These are phyloP conservation scores for Quercus ilex DNA, from an alignment of 306 rosid genomes.

Conservation along the genomic window DNA sequence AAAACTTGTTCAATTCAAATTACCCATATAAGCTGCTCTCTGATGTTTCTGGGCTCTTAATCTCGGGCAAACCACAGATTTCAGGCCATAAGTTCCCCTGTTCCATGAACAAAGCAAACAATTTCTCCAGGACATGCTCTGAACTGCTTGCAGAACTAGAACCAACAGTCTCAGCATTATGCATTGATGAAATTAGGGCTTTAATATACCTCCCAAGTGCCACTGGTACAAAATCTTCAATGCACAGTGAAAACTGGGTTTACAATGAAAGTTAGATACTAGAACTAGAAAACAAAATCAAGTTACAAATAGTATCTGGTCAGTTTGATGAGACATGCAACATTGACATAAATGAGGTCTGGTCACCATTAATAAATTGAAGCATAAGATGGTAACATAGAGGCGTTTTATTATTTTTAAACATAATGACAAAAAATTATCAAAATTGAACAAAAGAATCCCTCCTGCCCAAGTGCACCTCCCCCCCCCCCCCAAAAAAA, in stretches of 20 bases:
- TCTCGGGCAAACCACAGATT: conserved; percentile 80
- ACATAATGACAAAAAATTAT: not conserved
- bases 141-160: conserved; percentile 42
- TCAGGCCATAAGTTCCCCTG: conserved; percentile 97
- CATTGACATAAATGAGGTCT: not conserved
- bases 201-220: conserved; percentile 82
- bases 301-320: conserved; percentile 2
- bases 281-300: conserved; percentile 11
- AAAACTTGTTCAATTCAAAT: conserved; percentile 10
- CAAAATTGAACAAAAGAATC: not conserved
- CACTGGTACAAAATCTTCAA: conserved; percentile 96
- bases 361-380: not conserved
- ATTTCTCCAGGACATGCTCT: conserved; percentile 72
- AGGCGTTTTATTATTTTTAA: not conserved
- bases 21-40: conserved; percentile 79
- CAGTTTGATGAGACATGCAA: conserved; percentile 3
- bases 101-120: conserved; percentile 87
- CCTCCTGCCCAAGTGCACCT: not conserved
- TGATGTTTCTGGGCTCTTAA: conserved; percentile 60
- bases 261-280: conserved; percentile 27
- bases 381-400: not conserved
- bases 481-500: not conserved
- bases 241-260: conserved; percentile 85
- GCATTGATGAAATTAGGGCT: conserved; percentile 61
- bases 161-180: conserved; percentile 45